Base-by-base conservation (phyloP, 2,329 filamentous ascomycete species). In the Aquanectria penicillioides region DNA sequence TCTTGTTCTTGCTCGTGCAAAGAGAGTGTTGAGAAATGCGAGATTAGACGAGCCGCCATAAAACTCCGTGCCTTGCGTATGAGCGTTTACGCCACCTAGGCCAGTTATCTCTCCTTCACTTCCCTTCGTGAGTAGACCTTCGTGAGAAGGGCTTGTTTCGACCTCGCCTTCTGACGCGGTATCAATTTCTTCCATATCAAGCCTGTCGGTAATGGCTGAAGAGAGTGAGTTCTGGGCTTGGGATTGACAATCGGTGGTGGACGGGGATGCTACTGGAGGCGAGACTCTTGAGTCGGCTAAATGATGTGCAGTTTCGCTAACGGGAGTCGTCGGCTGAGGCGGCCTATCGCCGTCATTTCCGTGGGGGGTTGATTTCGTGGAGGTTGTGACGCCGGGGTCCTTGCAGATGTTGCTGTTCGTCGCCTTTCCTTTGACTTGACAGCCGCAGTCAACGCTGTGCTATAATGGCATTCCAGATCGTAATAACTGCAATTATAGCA, bases 21-120 rank as follows among this genome's bases (percentile, higher is more conserved):
- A 50, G 20, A 50, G 34, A 2, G 31, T 37, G 15, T 50, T 50
- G 47, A 50, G 47, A 18, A 50, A 38, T 12, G 34, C 47, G 8
- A 50, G 31, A 23, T 50, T 50, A 8, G 47, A 50, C 3, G 47
- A 50, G 17, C 33, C 34, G 6, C 47, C 47, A 15, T 50, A 50
- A 15, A 50, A 50, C 33, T 50, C 47, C 20, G 47, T 50, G 22
- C 47, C 47, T n/a, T 50, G 47, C 8, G 47, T 50, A 29, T 50
- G 47, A 8, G 31, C 33, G 10, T 50, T 50, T 10, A 50, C 34
- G 8, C 34, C 47, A 9, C 47, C 47, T 5, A 50, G 33, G 11
- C 22, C 33, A 4, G 29, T 34, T 6, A 49, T 49, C 18, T 49
- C 44, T 6, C 44, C 44, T 26, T 49, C 44, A 17, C 13, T 13